Base-by-base conservation (phyloP, 805 yeast species). In the Metschnikowia hibisci region DNA sequence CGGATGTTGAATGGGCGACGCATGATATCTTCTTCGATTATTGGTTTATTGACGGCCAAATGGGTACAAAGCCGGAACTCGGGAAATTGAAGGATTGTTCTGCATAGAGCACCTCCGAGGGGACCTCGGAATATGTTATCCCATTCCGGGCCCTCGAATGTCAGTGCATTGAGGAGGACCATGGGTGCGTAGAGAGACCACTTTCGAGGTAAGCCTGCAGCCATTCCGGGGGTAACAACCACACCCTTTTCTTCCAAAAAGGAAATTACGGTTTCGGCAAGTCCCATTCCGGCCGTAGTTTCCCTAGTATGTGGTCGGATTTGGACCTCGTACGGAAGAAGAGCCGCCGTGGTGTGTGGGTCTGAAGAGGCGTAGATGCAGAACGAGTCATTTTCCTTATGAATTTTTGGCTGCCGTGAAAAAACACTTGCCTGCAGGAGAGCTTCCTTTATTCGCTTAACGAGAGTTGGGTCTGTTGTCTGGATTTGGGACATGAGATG, bases 21-120 rank as follows among this genome's bases (percentile, higher is more conserved):
- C 73, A 81, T 74, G 4, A 64, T 60, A 50, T 83, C 86, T 3
- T 64, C 51, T 38, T 71, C 73, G 2, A 63, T 55, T 11, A 87
- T 86, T 0, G 95, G 93, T 46, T 72, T 76, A 51, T 87, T 87
- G 4, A 80, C 61, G 0, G 95, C 95, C 4, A 85, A 60, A 51
- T 85, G 90, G 0, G 88, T 77, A 32, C 58, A 32, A 11, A n/a
- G 27, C 6, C 33, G 40, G 18, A 37, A 29, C 6, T 7, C 40
- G 20, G 40, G 28, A 12, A 28, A 37, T 10, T 11, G 27, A 13
- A 37, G 40, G 2, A 37, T 45, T 13, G 18, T 39, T 47, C 6
- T 52, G 54, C 30, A 56, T 52, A 36, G 57, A 55, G 27, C 56
- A 5, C 4, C 3, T 13, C 33, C 48, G 18, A 45, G 18, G 38